Conservation (phyloP, 129 eudicot genomes). For the Lactuca sativa region DNA sequence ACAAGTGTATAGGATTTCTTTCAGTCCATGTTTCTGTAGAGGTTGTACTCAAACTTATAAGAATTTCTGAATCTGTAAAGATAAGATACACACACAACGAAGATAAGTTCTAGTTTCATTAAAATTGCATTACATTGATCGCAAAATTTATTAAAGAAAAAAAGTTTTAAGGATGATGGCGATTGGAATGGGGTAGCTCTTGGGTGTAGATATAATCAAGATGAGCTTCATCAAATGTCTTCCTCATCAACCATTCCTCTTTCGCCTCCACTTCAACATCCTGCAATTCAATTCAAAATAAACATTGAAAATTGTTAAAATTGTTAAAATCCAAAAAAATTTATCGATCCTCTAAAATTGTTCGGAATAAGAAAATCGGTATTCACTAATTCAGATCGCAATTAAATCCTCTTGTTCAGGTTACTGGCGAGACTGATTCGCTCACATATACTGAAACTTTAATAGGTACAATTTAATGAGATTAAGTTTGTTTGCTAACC, state of each 20-base stretch:
- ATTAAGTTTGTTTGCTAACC: constrained; percentile 24
- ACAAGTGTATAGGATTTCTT: constrained; percentile 18
- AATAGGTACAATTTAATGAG: neutral
- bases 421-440: neutral
- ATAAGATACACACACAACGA: constrained; percentile 1
- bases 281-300: constrained; percentile 6
- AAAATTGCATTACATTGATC: constrained; percentile 6
- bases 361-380: neutral
- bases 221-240: constrained; percentile 51
- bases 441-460: neutral
- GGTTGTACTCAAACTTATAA: neutral
- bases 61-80: neutral
- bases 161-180: constrained; percentile 5
- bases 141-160: neutral
- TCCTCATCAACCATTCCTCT: constrained; percentile 56
- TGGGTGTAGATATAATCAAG: constrained; percentile 58
- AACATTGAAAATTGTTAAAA: neutral
- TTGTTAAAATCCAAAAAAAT: neutral
- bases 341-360: neutral
- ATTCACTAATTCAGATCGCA: constrained; percentile 2
- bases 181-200: constrained; percentile 12
- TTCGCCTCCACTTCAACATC: constrained; percentile 24
- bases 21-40: no score
- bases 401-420: neutral
- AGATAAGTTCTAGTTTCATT: neutral